Percentiles rank a stretch among this genome's conserved stretches.
Evolutionary conservation across 1,139 yeast genomes (phyloP).

Genomic region (Yamadazyma buinensis): DNA sequence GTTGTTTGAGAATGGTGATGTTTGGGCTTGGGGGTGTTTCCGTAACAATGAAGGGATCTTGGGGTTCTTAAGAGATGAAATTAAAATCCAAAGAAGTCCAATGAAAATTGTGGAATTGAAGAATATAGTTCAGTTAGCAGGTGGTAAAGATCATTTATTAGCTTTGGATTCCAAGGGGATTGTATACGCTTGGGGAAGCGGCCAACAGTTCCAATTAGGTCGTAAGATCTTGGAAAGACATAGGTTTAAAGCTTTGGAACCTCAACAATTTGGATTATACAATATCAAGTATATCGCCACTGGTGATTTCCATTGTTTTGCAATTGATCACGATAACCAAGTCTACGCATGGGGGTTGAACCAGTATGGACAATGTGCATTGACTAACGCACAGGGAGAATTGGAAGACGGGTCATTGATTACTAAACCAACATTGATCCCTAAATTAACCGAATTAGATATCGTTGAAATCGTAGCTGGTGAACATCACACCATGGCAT

Average conservation of each 20-base stretch:
- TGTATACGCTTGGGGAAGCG: conserved; percentile 97
- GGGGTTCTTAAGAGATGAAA: conserved; percentile 66
- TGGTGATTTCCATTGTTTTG: conserved; percentile 96
- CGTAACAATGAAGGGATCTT: conserved; percentile 87
- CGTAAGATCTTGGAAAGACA: conserved; percentile 77
- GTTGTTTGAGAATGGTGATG: conserved; percentile 75
- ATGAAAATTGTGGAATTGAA: conserved; percentile 56
- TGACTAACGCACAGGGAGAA: conserved; percentile 49
- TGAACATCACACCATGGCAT: conserved; percentile 86
- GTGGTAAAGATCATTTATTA: conserved; percentile 88
- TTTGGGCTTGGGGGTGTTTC: conserved; percentile 98
- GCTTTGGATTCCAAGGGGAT: conserved; percentile 82
- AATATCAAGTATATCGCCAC: conserved; percentile 78
- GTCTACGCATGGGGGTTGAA: conserved; percentile 93
- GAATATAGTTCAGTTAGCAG: conserved; percentile 79
- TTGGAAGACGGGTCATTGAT: conserved; percentile 81
- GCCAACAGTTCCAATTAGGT: conserved; percentile 90
- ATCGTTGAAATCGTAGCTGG: conserved; percentile 79
- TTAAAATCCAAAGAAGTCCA: conserved; percentile 65
- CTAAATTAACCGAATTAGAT: conserved; percentile 51
- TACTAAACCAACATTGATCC: conserved; percentile 71
- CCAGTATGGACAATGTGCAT: conserved; percentile 95
- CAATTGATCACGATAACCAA: conserved; percentile 67
- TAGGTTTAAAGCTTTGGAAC: conserved; percentile 64
- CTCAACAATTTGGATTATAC: conserved; percentile 74